Percentiles rank a stretch among this genome's conserved stretches.
phyloP scores from a whole-genome alignment of 2,329 filamentous ascomycete species.

The Fusarium pseudonygamai region DNA sequence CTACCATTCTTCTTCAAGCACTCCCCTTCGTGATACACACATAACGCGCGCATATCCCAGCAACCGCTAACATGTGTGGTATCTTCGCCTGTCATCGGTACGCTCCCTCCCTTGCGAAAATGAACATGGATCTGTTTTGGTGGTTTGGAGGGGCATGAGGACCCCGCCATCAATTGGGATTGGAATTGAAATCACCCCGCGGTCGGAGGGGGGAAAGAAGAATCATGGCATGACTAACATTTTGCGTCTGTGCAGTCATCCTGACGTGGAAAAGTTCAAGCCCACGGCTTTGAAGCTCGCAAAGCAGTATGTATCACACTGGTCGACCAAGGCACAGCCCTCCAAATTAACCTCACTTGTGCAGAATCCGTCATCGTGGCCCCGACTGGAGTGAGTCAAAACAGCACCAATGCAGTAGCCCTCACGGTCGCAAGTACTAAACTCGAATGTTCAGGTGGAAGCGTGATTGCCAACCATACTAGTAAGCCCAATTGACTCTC shows the following conservation, averaged over 20 bases:
- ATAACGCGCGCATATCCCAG: constrained; percentile 12
- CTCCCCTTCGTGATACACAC: constrained; percentile 15
- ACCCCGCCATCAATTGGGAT: constrained; percentile 33
- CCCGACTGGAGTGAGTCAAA: constrained; percentile 93
- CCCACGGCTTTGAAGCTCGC: constrained; percentile 91
- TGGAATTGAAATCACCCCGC: constrained; percentile 44
- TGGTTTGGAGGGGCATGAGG: constrained; percentile 27
- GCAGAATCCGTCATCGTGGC: constrained; percentile 90
- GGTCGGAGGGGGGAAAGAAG: constrained; percentile 30
- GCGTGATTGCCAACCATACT: constrained; percentile 87
- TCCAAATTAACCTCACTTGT: constrained; percentile 27
- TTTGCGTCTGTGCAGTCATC: constrained; percentile 66
- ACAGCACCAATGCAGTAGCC: not conserved
- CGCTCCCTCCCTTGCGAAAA: constrained; percentile 27
- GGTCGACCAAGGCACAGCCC: not conserved
- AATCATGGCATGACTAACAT: constrained; percentile 40
- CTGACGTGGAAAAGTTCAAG: constrained; percentile 97
- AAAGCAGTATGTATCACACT: constrained; percentile 76
- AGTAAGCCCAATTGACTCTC: constrained; percentile 66
- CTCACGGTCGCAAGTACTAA: constrained; percentile 40
- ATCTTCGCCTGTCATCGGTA: constrained; percentile 96
- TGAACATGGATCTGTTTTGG: constrained; percentile 37
- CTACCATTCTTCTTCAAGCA: constrained; percentile 17
- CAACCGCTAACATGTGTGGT: constrained; percentile 81
- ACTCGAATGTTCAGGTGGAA: constrained; percentile 73